Evolutionary conservation across 805 yeast species (phyloP).

Genomic region (Cyberlindnera meyerae): DNA sequence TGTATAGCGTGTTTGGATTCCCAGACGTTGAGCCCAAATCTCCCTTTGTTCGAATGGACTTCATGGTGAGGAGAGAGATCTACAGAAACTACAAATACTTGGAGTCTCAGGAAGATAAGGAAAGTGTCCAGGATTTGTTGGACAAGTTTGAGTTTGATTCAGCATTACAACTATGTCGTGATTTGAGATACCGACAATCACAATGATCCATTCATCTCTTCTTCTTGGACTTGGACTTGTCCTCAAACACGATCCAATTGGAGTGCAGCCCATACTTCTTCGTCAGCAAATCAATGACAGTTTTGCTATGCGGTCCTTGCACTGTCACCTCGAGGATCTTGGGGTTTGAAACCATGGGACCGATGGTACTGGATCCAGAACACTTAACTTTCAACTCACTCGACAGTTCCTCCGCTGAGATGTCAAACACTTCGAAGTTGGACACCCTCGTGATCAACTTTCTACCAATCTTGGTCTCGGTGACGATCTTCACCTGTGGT

Average conservation of each 20-base stretch:
- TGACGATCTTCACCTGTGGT: constrained; percentile 61
- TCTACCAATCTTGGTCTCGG: constrained; percentile 77
- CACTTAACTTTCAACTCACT: constrained; percentile 70
- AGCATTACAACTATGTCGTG: constrained; percentile 10
- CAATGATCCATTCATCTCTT: constrained; percentile 24
- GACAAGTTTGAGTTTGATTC: constrained; percentile 1
- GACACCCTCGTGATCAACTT: constrained; percentile 71
- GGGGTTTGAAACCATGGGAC: constrained; percentile 52
- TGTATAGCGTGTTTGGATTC: constrained; percentile 11
- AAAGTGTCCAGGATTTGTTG: background rate
- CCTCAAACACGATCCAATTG: constrained; percentile 60
- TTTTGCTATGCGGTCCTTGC: constrained; percentile 82
- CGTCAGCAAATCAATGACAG: constrained; percentile 52
- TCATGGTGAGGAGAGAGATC: constrained; percentile 13
- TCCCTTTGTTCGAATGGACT: constrained; percentile 14
- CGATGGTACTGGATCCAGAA: constrained; percentile 82
- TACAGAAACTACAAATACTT: constrained; percentile 7
- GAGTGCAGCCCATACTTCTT: constrained; percentile 57
- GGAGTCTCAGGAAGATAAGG: background rate
- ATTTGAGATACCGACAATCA: background rate
- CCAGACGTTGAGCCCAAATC: constrained; percentile 10
- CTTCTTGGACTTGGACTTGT: constrained; percentile 54
- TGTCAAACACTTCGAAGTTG: constrained; percentile 62
- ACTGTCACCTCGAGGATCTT: constrained; percentile 66
- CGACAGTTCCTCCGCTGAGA: constrained; percentile 62